A percentile compares a stretch with the other conserved stretches of the same genome.
These are phyloP conservation scores for Tricholoma saponaceum DNA, from an alignment of 768 basidiomycete species.

Conservation along the genomic window DNA sequence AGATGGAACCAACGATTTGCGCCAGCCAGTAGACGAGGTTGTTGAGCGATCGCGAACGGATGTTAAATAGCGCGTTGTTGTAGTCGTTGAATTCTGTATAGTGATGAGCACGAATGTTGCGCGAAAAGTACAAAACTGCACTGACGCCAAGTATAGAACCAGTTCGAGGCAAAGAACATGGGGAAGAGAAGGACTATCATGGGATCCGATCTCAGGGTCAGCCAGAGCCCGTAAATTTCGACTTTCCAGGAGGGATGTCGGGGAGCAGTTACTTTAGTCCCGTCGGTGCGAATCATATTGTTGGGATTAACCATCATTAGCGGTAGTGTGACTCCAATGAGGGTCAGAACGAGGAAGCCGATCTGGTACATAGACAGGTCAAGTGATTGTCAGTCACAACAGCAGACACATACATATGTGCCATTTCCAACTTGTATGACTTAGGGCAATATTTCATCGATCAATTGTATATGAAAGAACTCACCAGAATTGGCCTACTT, in stretches of 20 bases:
- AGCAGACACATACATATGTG: no score
- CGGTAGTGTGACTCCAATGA: no score
- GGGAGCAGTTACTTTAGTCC: constrained; percentile 57
- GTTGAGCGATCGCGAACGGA: constrained; percentile 40
- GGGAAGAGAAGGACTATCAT: constrained; percentile 42
- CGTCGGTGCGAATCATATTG: constrained; percentile 56
- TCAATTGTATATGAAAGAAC: no score
- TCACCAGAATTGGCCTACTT: no score
- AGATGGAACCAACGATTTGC: no score
- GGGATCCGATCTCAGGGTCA: constrained; percentile 67
- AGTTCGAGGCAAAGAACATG: constrained; percentile 4
- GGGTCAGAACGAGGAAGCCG: no score
- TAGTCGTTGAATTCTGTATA: constrained; percentile 69
- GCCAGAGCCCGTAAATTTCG: constrained; percentile 35
- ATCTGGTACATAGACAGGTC: no score
- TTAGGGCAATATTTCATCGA: no score
- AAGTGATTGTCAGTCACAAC: no score
- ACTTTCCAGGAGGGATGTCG: constrained; percentile 17
- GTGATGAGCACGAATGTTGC: no score
- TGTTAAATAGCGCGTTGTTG: constrained; percentile 78
- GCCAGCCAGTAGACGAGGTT: constrained; percentile 45
- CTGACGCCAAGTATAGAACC: constrained; percentile 80
- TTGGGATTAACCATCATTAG: constrained; percentile 43
- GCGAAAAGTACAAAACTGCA: constrained; percentile 2
- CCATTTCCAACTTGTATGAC: no score